Evolutionary conservation across 805 yeast genomes (phyloP), one percentile per base, ranked within the genome.

Genomic region (Candida taoyuanica): DNA sequence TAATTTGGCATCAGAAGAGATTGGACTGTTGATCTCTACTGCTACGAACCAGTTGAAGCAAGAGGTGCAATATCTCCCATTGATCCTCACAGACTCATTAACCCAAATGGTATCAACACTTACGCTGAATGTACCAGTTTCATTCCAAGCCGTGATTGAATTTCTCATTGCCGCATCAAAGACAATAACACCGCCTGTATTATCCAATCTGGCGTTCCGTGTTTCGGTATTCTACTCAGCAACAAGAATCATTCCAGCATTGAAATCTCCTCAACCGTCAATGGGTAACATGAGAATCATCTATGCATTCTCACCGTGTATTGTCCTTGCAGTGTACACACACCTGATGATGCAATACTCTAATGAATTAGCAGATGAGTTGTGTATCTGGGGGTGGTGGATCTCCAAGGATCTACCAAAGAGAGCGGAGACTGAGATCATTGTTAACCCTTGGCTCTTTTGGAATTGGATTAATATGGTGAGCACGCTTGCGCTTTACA

Each of bases 401-500:
- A 49, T 50, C 17, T 43, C 30, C 11, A 12, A 46, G 18, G 39
- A 31, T n/a, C 21, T 5, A 4, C 20, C 17, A 2, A 18, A 17
- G 17, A 29, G 48, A 16, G 25, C 30, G 6, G 44, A 44, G 16
- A 36, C 35, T 23, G 57, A 47, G 31, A 43, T 67, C 3, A 47
- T 62, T 36, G 67, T 74, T 31, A 71, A 80, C 56, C 82, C 96
- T n/a, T 84, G 95, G 86, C 88, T 87, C 53, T 85, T 93, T 58
- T 91, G 98, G 98, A 86, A 89, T 53, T 91, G 98, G 98, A 75
- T 85, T 42, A 91, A 91, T 58, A 85, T 91, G 68, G 78, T 82
- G 48, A 73, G 82, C 37, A 84, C 95, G 9, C 64, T 93, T 40
- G 65, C 78, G n/a, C 67, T 93, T 19, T 91, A 91, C 60, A 79